Conservation (phyloP, 805 yeast genomes). For the Blastobotrys muscicola region DNA sequence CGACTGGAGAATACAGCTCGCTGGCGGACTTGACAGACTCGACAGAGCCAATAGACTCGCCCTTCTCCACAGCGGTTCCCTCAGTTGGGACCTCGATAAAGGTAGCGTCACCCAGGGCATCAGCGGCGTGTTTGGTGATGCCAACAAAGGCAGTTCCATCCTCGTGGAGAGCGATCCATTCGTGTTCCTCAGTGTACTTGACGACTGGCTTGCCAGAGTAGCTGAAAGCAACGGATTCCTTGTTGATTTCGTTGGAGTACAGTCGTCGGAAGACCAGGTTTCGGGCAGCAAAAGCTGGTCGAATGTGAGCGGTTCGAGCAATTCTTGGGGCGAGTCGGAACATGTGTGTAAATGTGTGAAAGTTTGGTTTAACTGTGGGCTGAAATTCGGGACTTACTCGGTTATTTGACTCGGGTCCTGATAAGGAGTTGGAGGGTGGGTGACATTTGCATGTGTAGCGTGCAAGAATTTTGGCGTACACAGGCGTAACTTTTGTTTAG, state of each 20-base stretch:
- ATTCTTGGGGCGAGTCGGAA: slow-evolving; percentile 1
- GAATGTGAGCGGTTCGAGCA: slow-evolving; percentile 5
- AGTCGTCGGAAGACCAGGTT: slow-evolving; percentile 11
- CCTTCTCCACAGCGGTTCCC: slow-evolving; percentile 49
- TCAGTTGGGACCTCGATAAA: slow-evolving; percentile 82
- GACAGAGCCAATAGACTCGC: slow-evolving; percentile 85
- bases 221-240: slow-evolving; percentile 21
- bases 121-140: slow-evolving; percentile 89
- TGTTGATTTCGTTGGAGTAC: slow-evolving; percentile 23
- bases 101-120: slow-evolving; percentile 94
- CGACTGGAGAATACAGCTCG: slow-evolving; percentile 83
- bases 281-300: slow-evolving; percentile 2
- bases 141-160: slow-evolving; percentile 78
- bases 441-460: too few species aligned
- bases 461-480: too few species aligned
- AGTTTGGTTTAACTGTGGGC: slow-evolving; percentile 1
- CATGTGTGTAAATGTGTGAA: slow-evolving; percentile 1
- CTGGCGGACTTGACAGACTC: slow-evolving; percentile 92
- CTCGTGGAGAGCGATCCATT: slow-evolving; percentile 81
- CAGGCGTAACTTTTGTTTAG: too few species aligned
- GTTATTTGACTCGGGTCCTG: background rate
- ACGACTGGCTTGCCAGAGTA: slow-evolving; percentile 24
- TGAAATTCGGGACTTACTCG: background rate
- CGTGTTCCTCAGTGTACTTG: slow-evolving; percentile 78
- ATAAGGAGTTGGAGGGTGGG: background rate